Evolutionary conservation across 495 filamentous ascomycete species (phyloP), one percentile per base, ranked within the genome.

Genomic region (Lophium mytilinum): DNA sequence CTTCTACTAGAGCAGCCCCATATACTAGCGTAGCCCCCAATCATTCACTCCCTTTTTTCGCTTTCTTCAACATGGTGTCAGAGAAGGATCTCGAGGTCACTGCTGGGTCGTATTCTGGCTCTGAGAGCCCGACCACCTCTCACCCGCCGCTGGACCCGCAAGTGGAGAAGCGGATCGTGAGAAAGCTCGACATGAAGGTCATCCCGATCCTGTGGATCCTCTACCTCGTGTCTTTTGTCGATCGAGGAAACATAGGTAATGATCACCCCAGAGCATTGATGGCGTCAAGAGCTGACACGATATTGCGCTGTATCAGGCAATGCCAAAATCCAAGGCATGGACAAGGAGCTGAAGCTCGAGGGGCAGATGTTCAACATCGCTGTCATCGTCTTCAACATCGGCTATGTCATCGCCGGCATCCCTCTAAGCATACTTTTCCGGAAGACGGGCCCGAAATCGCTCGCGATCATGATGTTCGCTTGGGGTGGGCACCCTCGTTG

Each of bases 271-370:
- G 24, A 30, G 24, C 6, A 30, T 30, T 30, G 24, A 30, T 30
- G 24, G 24, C 24, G 24, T 30, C 24, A 30, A 30, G 24, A 30
- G 24, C 24, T 30, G 3, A 30, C 24, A 30, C 24, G 6, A 2
- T 30, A 30, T 30, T 30, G 24, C 6, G 24, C 24, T 30, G 2
- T 30, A 30, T 30, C 24, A 30, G 24, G 24, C 24, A 90, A 90
- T 68, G 86, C 86, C 3, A 87, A 87, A 57, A 86, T 89, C 37
- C 80, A 86, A 64, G 84, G 86, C 5, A 70, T 90, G 41, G 69
- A 79, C 14, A 75, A 82, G 37, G 79, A 84, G 61, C 62, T 90
- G 34, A 36, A 73, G 43, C 74, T 90, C 65, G 79, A 76, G 3
- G 74, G 80, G 9, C 73, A 80, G 53, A 78, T 88, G 60, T 90